These are phyloP conservation scores for Echeveria elegans DNA, from an alignment of 164 flowering plant species.

Conservation along the genomic window DNA sequence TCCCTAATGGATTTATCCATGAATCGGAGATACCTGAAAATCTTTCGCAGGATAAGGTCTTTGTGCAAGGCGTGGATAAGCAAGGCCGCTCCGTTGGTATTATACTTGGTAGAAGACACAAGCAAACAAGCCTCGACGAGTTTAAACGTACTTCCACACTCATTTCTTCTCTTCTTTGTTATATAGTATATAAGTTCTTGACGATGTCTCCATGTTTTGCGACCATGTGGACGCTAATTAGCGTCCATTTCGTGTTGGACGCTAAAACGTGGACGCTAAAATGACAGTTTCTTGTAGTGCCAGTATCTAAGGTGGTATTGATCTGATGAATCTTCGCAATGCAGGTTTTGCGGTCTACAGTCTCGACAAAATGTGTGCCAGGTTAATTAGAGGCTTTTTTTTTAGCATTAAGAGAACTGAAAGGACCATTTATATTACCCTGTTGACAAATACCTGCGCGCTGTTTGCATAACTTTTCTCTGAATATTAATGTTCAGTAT, in stretches of 20 bases:
- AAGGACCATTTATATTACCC: too few species aligned
- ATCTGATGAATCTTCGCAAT: neutral
- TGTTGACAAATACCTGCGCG: too few species aligned
- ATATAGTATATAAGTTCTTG: too few species aligned
- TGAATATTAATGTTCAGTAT: slow-evolving; percentile 28
- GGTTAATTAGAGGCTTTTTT: too few species aligned
- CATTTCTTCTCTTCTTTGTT: neutral
- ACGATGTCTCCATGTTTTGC: too few species aligned
- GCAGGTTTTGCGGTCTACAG: slow-evolving; percentile 57
- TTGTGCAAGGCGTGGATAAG: slow-evolving; percentile 64
- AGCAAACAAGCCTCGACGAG: slow-evolving; percentile 45
- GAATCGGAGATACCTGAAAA: slow-evolving; percentile 39
- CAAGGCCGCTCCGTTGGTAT: slow-evolving; percentile 51
- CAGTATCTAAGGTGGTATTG: neutral
- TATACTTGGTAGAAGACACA: slow-evolving; percentile 33
- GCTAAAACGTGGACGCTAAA: too few species aligned
- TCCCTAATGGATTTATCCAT: slow-evolving; percentile 56
- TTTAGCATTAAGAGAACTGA: neutral
- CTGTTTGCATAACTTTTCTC: neutral
- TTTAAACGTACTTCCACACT: slow-evolving; percentile 49
- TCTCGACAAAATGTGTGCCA: slow-evolving; percentile 56
- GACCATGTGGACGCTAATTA: too few species aligned
- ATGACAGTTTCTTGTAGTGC: neutral
- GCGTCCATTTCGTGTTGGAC: too few species aligned
- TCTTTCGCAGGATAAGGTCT: slow-evolving; percentile 61